Conservation (phyloP, 2,329 filamentous ascomycete species). For the Talaromyces sp. region DNA sequence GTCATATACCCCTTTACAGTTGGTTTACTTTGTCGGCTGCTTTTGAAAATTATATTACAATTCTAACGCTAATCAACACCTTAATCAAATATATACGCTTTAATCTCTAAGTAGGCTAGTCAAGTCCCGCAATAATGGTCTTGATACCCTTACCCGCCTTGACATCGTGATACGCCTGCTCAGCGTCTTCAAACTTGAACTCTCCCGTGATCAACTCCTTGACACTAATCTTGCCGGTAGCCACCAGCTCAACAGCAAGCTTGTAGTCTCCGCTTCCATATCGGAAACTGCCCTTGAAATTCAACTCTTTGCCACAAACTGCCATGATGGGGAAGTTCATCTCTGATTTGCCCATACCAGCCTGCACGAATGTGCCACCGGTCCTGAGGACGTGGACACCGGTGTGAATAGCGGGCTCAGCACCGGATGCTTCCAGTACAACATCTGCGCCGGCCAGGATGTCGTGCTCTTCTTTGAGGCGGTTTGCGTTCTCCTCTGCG, state of each 20-base stretch:
- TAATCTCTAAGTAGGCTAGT: conserved; percentile 18
- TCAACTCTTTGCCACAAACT: conserved; percentile 84
- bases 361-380: conserved; percentile 78
- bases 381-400: conserved; percentile 66
- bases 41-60: background rate
- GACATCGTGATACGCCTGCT: conserved; percentile 81
- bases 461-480: conserved; percentile 60
- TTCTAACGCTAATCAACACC: conserved; percentile 2
- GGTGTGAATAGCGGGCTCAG: conserved; percentile 73
- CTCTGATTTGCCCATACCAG: conserved; percentile 83
- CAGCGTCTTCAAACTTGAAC: conserved; percentile 76
- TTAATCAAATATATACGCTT: background rate
- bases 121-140: conserved; percentile 43
- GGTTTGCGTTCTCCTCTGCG: conserved; percentile 70
- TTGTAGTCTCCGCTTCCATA: conserved; percentile 87
- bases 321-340: conserved; percentile 91
- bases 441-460: conserved; percentile 68
- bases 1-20: conserved; percentile 13
- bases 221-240: conserved; percentile 64
- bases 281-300: conserved; percentile 80
- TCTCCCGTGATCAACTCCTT: conserved; percentile 76
- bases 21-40: conserved; percentile 9
- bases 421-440: conserved; percentile 76
- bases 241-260: conserved; percentile 74
- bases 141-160: conserved; percentile 68